A percentile compares a stretch with the other conserved stretches of the same genome.
Evolutionary conservation across 2,329 filamentous ascomycete species (phyloP).

Genomic region (Talaromyces atroroseus): DNA sequence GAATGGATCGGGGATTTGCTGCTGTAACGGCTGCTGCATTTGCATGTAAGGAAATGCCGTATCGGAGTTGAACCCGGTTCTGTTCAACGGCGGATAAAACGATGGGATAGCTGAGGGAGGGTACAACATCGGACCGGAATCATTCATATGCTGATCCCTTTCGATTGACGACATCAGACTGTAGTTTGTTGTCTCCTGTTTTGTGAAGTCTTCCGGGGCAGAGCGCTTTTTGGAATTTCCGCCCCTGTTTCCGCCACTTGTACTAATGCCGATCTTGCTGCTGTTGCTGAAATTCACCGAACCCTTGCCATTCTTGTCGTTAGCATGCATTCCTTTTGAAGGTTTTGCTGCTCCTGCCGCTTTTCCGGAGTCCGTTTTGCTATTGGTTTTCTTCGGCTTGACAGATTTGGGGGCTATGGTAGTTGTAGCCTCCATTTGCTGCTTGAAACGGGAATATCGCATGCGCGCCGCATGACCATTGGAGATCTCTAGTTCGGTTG

Average conservation of each 20-base stretch:
- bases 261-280: not conserved
- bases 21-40: slow-evolving; percentile 8
- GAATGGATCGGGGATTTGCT: slow-evolving; percentile 9
- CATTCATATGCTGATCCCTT: slow-evolving; percentile 7
- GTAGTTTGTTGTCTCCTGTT: slow-evolving; percentile 2
- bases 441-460: slow-evolving; percentile 51
- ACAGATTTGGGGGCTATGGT: slow-evolving; percentile 18
- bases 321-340: slow-evolving; percentile 14
- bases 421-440: slow-evolving; percentile 46
- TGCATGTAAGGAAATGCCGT: slow-evolving; percentile 3
- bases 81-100: slow-evolving; percentile 13
- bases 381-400: slow-evolving; percentile 22
- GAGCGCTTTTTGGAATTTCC: slow-evolving; percentile 11
- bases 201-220: slow-evolving; percentile 9
- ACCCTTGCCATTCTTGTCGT: not conserved
- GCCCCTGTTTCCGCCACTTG: not conserved
- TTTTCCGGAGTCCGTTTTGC: slow-evolving; percentile 20
- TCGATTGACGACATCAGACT: not conserved
- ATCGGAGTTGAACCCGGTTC: slow-evolving; percentile 3
- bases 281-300: not conserved
- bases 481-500: slow-evolving; percentile 46
- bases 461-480: slow-evolving; percentile 55
- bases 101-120: slow-evolving; percentile 7
- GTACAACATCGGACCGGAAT: slow-evolving; percentile 1
- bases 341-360: slow-evolving; percentile 10